phyloP scores from a whole-genome alignment of 148 eudicot genomes.

The Euryodendron excelsum region DNA sequence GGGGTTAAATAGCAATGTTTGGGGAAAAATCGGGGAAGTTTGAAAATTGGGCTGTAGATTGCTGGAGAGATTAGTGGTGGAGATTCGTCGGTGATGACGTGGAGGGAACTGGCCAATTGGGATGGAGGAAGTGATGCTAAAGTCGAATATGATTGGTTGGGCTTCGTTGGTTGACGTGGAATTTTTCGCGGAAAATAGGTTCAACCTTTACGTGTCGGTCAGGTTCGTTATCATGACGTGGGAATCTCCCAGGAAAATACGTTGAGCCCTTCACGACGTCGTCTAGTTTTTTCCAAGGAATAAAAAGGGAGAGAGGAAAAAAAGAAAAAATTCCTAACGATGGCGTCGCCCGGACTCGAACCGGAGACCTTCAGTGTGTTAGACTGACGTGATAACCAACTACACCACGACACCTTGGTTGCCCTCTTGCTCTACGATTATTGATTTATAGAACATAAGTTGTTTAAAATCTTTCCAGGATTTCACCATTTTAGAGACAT shows the following conservation, averaged over 20 bases:
- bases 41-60: too few species aligned
- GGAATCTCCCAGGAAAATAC: neutral
- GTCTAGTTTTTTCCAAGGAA: neutral
- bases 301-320: too few species aligned
- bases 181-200: neutral
- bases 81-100: slow-evolving; percentile 8
- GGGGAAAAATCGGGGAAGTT: neutral
- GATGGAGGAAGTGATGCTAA: slow-evolving; percentile 1
- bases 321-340: too few species aligned
- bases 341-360: slow-evolving; percentile 91
- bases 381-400: slow-evolving; percentile 99
- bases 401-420: slow-evolving; percentile 94
- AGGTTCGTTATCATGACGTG: too few species aligned
- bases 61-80: neutral
- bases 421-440: neutral
- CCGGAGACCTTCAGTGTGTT: slow-evolving; percentile 99
- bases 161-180: neutral
- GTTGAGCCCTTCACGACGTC: neutral
- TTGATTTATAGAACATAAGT: neutral
- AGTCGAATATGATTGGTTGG: neutral
- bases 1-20: neutral
- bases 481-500: too few species aligned
- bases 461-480: neutral
- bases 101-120: neutral
- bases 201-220: neutral